A percentile compares a stretch with the other conserved stretches of the same genome.
These are phyloP conservation scores for Aspergillus bertholletiae DNA, from an alignment of 495 filamentous ascomycete species.

Conservation along the genomic window DNA sequence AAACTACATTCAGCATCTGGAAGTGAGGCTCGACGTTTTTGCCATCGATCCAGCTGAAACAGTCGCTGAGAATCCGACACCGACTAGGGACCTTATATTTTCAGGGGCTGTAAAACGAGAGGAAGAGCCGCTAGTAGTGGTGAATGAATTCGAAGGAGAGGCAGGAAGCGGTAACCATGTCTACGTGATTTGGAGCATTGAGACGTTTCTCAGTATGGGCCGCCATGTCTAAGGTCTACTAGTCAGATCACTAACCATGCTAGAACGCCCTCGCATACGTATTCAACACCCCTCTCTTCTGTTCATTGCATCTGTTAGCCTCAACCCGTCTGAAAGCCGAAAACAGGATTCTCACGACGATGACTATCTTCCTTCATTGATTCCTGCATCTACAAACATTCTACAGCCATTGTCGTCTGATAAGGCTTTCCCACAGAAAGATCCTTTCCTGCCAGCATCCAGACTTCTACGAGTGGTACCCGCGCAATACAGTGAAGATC, in stretches of 20 bases:
- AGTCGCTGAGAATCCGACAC: conserved; percentile 40
- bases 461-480: conserved; percentile 76
- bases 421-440: conserved; percentile 58
- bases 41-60: conserved; percentile 58
- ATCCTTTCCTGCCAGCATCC: conserved; percentile 74
- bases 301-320: conserved; percentile 68
- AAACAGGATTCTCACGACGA: conserved; percentile 49
- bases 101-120: conserved; percentile 55
- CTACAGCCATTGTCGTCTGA: conserved; percentile 73
- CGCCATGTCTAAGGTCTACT: not conserved
- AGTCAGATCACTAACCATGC: conserved; percentile 13
- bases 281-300: conserved; percentile 74
- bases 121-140: conserved; percentile 60
- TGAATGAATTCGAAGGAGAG: conserved; percentile 51
- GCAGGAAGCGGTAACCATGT: conserved; percentile 54
- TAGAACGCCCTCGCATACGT: conserved; percentile 68
- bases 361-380: conserved; percentile 72
- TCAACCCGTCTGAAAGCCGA: conserved; percentile 55
- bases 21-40: conserved; percentile 66
- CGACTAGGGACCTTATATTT: conserved; percentile 63
- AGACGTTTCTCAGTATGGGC: conserved; percentile 63
- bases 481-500: conserved; percentile 52
- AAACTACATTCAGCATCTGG: conserved; percentile 58
- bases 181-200: conserved; percentile 76
- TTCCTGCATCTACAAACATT: conserved; percentile 76